phyloP scores from a whole-genome alignment of 2,329 filamentous ascomycete species.

The Colletotrichum euphorbiae region DNA sequence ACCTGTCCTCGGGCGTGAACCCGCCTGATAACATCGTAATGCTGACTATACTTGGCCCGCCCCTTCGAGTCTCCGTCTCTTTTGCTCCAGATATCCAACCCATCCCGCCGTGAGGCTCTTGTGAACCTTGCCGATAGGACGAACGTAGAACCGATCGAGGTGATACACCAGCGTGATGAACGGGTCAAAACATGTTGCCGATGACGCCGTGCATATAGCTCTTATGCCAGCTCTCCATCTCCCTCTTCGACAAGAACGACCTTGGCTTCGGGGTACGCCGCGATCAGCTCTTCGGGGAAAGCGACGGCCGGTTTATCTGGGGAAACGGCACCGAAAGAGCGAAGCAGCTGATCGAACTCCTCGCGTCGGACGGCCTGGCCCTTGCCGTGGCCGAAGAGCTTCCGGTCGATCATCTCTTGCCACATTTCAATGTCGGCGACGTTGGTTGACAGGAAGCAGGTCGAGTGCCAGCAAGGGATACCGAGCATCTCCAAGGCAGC shows the following conservation, averaged over 20 bases:
- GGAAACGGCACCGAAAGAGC: constrained; percentile 49
- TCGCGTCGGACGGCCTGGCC: constrained; percentile 32
- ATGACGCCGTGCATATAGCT: constrained; percentile 36
- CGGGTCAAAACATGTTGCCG: constrained; percentile 21
- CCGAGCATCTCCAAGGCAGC: constrained; percentile 40
- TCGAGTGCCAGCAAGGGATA: constrained; percentile 41
- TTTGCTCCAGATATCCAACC: too few species aligned
- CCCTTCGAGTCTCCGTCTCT: too few species aligned
- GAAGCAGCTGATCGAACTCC: constrained; percentile 42
- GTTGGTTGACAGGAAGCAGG: constrained; percentile 40
- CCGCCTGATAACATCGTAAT: too few species aligned
- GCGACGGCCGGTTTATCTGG: constrained; percentile 52
- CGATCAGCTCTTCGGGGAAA: constrained; percentile 52
- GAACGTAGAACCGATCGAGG: constrained; percentile 24
- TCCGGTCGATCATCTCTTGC: constrained; percentile 42
- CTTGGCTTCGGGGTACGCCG: constrained; percentile 56
- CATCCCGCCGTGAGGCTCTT: too few species aligned
- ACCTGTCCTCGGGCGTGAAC: too few species aligned
- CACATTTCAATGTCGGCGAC: constrained; percentile 43
- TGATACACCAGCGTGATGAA: not conserved
- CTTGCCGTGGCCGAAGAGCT: constrained; percentile 35
- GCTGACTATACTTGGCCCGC: too few species aligned
- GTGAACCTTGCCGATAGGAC: not conserved
- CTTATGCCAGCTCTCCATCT: constrained; percentile 46
- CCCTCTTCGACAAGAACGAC: constrained; percentile 52